Base-by-base conservation (phyloP, 345 rosid genomes). In the Populus euphratica region DNA sequence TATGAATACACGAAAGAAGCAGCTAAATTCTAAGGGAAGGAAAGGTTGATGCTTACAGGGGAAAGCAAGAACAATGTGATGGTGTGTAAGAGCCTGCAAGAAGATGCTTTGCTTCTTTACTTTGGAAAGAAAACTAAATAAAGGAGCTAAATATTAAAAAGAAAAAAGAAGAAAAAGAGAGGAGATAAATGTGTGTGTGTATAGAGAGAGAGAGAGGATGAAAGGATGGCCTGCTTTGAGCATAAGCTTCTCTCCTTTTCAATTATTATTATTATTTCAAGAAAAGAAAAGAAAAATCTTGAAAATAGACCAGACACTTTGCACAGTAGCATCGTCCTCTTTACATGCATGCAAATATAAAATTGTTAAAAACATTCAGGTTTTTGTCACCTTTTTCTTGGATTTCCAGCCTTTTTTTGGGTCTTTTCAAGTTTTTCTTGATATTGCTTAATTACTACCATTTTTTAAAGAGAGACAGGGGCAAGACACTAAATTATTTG, bases 21-120 rank as follows among this genome's bases (percentile, higher is more conserved):
- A 74, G 81, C 81, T 82, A 70, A 80, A 87, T 80, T 84, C 52
- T 27, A 83, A 80, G 82, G 73, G 70, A 88, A 86, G 85, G 77
- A 69, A 81, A 88, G 86, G 67, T 68, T 70, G 84, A 86, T 64
- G 54, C 91, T 85, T 87, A 81, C 89, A 83, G 83, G 85, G 83
- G 77, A 90, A 90, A 88, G 88, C 85, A 82, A 86, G 80, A 59
- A 74, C 72, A 81, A 73, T 73, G 79, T 36, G 78, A 77, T 65
- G 84, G 77, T 65, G 82, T 78, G 81, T 6, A 70, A 76, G 81
- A 78, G 70, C 64, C 65, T 43, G 59, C 20, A 56, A 69, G 79
- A 73, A 84, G 87, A 89, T 89, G 83, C 92, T 84, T 88, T 89
- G 89, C 88, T 87, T 90, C 76, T 74, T 69, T 80, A 84, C 73